Percentiles rank a stretch among this genome's conserved stretches.
phyloP scores from a whole-genome alignment of 768 basidiomycete genomes.

The Coprinellus micaceus region DNA sequence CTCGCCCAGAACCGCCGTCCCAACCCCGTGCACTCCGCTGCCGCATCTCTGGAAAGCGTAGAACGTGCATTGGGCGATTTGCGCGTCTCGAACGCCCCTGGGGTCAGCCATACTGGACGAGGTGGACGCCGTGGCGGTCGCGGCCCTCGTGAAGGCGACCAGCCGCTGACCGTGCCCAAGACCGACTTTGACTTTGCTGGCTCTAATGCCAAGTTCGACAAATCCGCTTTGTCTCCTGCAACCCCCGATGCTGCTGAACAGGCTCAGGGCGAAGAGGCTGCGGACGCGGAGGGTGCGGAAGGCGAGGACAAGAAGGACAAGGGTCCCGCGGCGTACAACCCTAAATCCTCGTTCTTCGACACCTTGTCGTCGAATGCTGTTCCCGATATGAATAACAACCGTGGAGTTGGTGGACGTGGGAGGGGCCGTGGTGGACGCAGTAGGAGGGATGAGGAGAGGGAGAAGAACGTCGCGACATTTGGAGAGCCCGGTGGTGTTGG shows the following conservation, averaged over 20 bases:
- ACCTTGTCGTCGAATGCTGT: conserved; percentile 45
- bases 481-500: conserved; percentile 82
- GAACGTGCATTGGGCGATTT: conserved; percentile 53
- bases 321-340: conserved; percentile 61
- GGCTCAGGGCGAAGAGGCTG: conserved; percentile 14
- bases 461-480: conserved; percentile 83
- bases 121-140: conserved; percentile 27
- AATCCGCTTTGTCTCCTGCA: conserved; percentile 46
- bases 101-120: conserved; percentile 17
- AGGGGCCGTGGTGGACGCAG: conserved; percentile 55
- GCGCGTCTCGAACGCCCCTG: conserved; percentile 40
- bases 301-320: conserved; percentile 26
- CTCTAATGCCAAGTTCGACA: conserved; percentile 80
- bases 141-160: conserved; percentile 19
- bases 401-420: conserved; percentile 39
- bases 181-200: conserved; percentile 82
- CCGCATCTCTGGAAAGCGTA: conserved; percentile 69
- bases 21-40: conserved; percentile 65
- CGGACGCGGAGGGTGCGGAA: conserved; percentile 17
- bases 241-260: conserved; percentile 26
- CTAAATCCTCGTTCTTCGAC: conserved; percentile 79
- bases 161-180: conserved; percentile 60
- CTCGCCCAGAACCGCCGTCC: conserved; percentile 19
- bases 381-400: conserved; percentile 35
- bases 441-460: conserved; percentile 77